These are phyloP conservation scores for Fibroporia radiculosa DNA, from an alignment of 768 basidiomycete species.

Conservation along the genomic window DNA sequence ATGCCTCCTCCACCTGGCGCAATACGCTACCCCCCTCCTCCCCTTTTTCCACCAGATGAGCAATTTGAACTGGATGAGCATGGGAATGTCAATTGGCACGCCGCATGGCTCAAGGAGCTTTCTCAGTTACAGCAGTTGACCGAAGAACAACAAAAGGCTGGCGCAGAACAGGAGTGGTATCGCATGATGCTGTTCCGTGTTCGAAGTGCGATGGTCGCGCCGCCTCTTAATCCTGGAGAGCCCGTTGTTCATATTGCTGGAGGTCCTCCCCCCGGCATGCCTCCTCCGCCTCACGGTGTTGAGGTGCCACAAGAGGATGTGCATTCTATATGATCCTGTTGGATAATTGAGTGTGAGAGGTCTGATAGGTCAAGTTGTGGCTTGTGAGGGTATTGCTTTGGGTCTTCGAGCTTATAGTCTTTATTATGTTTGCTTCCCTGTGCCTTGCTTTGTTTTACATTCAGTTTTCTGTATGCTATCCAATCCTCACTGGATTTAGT, in stretches of 20 bases:
- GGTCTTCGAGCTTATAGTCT: too few species aligned
- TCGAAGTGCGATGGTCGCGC: slow-evolving; percentile 59
- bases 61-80: slow-evolving; percentile 67
- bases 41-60: slow-evolving; percentile 60
- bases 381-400: too few species aligned
- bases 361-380: too few species aligned
- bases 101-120: slow-evolving; percentile 77
- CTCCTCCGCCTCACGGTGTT: slow-evolving; percentile 16
- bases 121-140: slow-evolving; percentile 69
- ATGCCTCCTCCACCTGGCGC: slow-evolving; percentile 37
- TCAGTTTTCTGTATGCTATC: too few species aligned
- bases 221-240: slow-evolving; percentile 18
- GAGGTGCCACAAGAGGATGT: slow-evolving; percentile 13
- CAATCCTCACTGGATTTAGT: too few species aligned
- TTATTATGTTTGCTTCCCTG: too few species aligned
- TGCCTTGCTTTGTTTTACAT: too few species aligned
- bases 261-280: slow-evolving; percentile 15
- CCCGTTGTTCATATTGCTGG: slow-evolving; percentile 12
- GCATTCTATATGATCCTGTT: too few species aligned
- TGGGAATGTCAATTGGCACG: slow-evolving; percentile 74
- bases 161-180: slow-evolving; percentile 79
- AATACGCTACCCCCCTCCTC: slow-evolving; percentile 54
- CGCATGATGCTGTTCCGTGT: slow-evolving; percentile 81
- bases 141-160: slow-evolving; percentile 73
- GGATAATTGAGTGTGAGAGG: too few species aligned